A percentile compares a stretch with the other conserved stretches of the same genome.
Evolutionary conservation across 1,139 yeast species (phyloP).

Genomic region (Saccharomyces hybrid): DNA sequence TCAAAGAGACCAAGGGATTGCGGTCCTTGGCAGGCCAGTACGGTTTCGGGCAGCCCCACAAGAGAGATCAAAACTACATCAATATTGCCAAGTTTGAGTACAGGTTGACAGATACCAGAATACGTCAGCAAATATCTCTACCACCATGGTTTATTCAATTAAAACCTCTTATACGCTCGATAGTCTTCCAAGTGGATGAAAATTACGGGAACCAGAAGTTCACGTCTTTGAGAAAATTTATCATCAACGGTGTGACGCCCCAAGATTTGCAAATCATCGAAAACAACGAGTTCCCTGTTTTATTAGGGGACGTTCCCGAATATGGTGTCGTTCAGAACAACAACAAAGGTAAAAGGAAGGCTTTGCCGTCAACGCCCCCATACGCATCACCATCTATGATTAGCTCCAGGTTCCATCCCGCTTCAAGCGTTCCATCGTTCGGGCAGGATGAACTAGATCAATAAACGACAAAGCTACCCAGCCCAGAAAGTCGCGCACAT

Average conservation of each 20-base stretch:
- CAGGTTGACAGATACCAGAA: conserved; percentile 21
- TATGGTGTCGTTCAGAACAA: conserved; percentile 6
- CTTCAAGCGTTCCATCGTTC: conserved; percentile 23
- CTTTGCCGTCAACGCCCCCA: not conserved
- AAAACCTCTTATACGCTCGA: conserved; percentile 27
- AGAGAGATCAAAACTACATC: conserved; percentile 18
- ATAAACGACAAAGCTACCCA: conserved; percentile 7
- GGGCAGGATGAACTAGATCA: conserved; percentile 28
- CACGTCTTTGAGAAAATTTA: conserved; percentile 32
- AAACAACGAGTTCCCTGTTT: conserved; percentile 13
- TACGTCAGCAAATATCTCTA: conserved; percentile 27
- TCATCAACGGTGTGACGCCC: conserved; percentile 33
- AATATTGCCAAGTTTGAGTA: conserved; percentile 26
- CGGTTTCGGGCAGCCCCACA: conserved; percentile 15
- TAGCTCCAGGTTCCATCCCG: not conserved
- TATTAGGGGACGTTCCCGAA: conserved; percentile 13
- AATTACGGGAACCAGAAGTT: conserved; percentile 34
- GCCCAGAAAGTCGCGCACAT: not conserved
- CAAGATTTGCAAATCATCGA: conserved; percentile 31
- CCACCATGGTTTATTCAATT: conserved; percentile 29
- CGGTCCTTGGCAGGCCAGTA: conserved; percentile 10
- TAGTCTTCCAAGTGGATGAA: conserved; percentile 27
- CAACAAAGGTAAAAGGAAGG: conserved; percentile 1
- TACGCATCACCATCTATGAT: not conserved
- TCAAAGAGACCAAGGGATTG: conserved; percentile 7